These are phyloP conservation scores for Marasmius fiardii DNA, from an alignment of 1,284 basidiomycete species.

Conservation along the genomic window DNA sequence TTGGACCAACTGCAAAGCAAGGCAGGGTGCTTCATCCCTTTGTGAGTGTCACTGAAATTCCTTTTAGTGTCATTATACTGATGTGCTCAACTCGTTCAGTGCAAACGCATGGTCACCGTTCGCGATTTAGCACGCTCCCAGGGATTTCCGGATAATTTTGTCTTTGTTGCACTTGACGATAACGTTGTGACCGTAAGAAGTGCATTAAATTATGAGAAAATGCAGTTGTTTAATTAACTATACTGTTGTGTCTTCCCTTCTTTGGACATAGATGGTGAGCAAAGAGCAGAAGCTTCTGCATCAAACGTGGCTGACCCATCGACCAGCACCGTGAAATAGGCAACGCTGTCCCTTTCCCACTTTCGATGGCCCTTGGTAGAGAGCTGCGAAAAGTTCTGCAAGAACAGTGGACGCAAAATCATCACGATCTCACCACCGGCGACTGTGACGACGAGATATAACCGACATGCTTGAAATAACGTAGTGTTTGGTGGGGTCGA, in stretches of 20 bases:
- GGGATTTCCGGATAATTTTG: conserved; percentile 71
- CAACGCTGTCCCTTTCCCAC: conserved; percentile 68
- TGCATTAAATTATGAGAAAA: background rate
- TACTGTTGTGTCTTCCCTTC: background rate
- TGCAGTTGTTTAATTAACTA: background rate
- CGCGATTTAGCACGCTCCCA: conserved; percentile 74
- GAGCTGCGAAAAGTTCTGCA: conserved; percentile 36
- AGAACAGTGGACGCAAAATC: background rate
- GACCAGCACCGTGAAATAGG: conserved; percentile 69
- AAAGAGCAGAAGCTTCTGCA: background rate
- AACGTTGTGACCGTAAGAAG: conserved; percentile 56
- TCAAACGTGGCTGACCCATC: conserved; percentile 3
- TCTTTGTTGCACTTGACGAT: conserved; percentile 48
- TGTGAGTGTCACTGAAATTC: conserved; percentile 32
- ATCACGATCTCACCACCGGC: background rate
- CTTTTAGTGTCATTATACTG: background rate
- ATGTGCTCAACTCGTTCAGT: conserved; percentile 31
- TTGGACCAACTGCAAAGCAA: conserved; percentile 74
- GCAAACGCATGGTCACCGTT: conserved; percentile 62
- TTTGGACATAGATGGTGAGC: conserved; percentile 11
- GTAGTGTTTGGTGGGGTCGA: too few species aligned
- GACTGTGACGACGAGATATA: background rate
- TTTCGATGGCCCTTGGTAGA: conserved; percentile 59
- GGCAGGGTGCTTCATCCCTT: conserved; percentile 61
- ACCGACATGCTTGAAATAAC: too few species aligned